Evolutionary conservation across 108 stramenopile species (phyloP), one percentile per base, ranked within the genome.

Genomic region (Phaeodactylum tricornutum): DNA sequence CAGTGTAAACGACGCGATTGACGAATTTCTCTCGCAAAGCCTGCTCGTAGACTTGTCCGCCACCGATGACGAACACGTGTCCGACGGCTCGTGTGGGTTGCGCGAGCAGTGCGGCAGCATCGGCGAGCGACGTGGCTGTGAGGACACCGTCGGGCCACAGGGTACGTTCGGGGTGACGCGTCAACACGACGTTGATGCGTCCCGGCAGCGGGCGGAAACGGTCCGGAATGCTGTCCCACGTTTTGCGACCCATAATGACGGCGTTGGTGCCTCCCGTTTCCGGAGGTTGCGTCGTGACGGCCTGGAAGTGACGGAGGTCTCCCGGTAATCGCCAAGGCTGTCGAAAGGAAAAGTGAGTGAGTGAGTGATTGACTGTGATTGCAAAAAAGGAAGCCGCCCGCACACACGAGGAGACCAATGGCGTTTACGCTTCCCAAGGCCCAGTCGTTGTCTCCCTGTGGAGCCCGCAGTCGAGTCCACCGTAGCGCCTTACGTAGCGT

Each of bases 241-340:
- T 99, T 58, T 94, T 96, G n/a, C 97, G 88, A 0, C 98, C 98
- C 97, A 99, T 98, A 59, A 99, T 75, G 41, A 96, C 95, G 4
- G 97, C 98, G 62, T 98, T 97, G 54, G 44, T 55, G 29, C 66
- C 64, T 27, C 53, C 64, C 26, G 77, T 66, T 16, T 72, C 45
- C 21, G 68, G 62, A 31, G 64, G 59, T n/a, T 44, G 44, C 46
- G 27, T 61, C 28, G 92, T 93, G 30, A 93, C 66, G 21, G 53
- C 55, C 31, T 79, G 72, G 62, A 93, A 93, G 54, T 89, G 81
- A 33, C 54, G 64, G 82, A 89, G 77, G 62, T 93, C 92, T 11
- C 71, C 82, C 17, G 79, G 67, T 39, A 88, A 66, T 30, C 62
- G 62, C 91, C 91, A 92, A 40, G 85, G 83, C 71, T 79, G 43